These are phyloP conservation scores for Westerdykella aurantiaca DNA, from an alignment of 2,329 filamentous ascomycete species.

Conservation along the genomic window DNA sequence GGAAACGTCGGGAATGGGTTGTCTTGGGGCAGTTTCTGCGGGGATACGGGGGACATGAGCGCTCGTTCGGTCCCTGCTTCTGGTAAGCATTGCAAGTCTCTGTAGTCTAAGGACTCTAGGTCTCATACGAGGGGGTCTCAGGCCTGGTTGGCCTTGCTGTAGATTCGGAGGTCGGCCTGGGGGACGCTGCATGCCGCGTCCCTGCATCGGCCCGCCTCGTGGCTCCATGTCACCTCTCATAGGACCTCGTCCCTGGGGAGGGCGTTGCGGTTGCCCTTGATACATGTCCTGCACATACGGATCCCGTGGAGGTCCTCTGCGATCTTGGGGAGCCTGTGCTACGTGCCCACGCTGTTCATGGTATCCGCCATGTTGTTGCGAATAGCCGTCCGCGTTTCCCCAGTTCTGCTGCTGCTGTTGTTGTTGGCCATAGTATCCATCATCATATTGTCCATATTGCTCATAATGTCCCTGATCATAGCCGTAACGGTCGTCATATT, in stretches of 20 bases:
- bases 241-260: constrained; percentile 23
- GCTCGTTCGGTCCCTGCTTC: constrained; percentile 28
- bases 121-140: constrained; percentile 26
- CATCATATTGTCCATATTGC: constrained; percentile 34
- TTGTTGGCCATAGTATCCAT: constrained; percentile 28
- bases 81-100: constrained; percentile 1
- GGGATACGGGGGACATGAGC: constrained; percentile 21
- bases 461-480: constrained; percentile 31
- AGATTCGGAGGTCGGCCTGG: constrained; percentile 14
- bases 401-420: constrained; percentile 22
- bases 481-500: constrained; percentile 28
- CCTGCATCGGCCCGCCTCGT: constrained; percentile 5
- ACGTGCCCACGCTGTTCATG: constrained; percentile 1
- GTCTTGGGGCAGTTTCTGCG: constrained; percentile 34
- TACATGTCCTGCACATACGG: constrained; percentile 21
- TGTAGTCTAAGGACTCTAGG: background rate
- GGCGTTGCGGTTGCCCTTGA: constrained; percentile 15
- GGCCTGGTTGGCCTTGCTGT: constrained; percentile 21
- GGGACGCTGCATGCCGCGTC: constrained; percentile 13
- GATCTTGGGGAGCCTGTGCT: constrained; percentile 7
- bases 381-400: constrained; percentile 15
- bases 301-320: constrained; percentile 14
- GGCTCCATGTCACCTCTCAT: constrained; percentile 16
- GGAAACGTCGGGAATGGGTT: constrained; percentile 47
- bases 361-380: constrained; percentile 5